Evolutionary conservation across 2,329 filamentous ascomycete species (phyloP), one percentile per base, ranked within the genome.

Genomic region (Pseudocercospora ulei): DNA sequence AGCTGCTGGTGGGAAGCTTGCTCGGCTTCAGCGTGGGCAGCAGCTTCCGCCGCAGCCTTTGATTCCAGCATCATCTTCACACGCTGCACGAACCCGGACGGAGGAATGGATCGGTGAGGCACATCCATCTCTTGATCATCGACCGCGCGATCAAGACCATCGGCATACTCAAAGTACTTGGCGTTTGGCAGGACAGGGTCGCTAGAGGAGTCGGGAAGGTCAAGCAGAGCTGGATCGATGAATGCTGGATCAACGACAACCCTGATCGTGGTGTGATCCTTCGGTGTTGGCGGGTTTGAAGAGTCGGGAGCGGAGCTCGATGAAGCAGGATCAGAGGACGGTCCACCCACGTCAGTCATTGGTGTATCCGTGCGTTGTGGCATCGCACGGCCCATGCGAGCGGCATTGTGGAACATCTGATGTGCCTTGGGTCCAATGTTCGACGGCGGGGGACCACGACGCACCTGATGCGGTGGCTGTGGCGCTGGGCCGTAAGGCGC

Each of bases 21-120:
- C 25, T 52, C 43, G 7, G 35, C 30, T 14, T 50, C 49, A 18
- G 43, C 39, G 6, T 30, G 23, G 2, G 46, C 49, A 14, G 52
- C 51, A 6, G 50, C 50, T 16, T 59, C 56, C 7, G 49, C 45
- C 7, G 53, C 52, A n/a, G 56, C 57, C 33, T 56, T 55, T 7
- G 57, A 65, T 51, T 67, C 64, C 7, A 66, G 52, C 42, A 66
- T 61, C 4, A 58, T 62, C 41, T 60, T 64, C 45, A 65, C 61
- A n/a, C 56, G 60, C 39, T 62, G 58, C 7, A 65, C 60, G 28
- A 65, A 63, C 2, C 64, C 62, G 18, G 58, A 57, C 2, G 57
- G 57, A 6, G 62, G 55, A 1, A 56, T 51, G 2, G 56, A 57
- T 5, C 55, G 43, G 27, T 59, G 55, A 18, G 44, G 48, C 3